Evolutionary conservation across 2,329 filamentous ascomycete species (phyloP).

Genomic region (Metarhizium sp.): DNA sequence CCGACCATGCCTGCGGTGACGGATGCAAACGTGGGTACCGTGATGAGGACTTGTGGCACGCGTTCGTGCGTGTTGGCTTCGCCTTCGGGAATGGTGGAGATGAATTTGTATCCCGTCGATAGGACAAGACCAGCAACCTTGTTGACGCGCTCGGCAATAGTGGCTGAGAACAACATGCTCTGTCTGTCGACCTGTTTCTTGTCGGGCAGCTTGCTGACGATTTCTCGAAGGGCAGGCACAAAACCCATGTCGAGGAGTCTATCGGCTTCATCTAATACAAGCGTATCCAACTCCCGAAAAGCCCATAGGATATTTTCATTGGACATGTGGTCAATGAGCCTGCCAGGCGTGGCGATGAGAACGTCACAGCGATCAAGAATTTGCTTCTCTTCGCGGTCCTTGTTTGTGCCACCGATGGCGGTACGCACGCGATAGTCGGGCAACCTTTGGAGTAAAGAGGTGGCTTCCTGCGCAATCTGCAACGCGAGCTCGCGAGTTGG

Average conservation of each 20-base stretch:
- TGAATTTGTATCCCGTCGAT: conserved; percentile 64
- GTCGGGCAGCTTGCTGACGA: conserved; percentile 60
- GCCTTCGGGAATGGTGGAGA: conserved; percentile 68
- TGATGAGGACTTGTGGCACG: conserved; percentile 64
- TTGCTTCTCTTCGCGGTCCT: conserved; percentile 59
- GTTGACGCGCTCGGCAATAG: conserved; percentile 70
- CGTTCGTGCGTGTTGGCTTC: conserved; percentile 68
- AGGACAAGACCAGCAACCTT: conserved; percentile 62
- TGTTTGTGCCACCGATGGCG: conserved; percentile 73
- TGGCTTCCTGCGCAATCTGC: conserved; percentile 64
- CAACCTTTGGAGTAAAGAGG: conserved; percentile 59
- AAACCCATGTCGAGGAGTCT: conserved; percentile 79
- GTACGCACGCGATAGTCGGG: conserved; percentile 68
- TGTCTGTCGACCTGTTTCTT: conserved; percentile 50
- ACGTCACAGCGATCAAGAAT: conserved; percentile 68
- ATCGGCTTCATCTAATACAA: conserved; percentile 79
- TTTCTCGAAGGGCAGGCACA: conserved; percentile 67
- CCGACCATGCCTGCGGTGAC: conserved; percentile 51
- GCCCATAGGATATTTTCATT: conserved; percentile 61
- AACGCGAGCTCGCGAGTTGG: conserved; percentile 63
- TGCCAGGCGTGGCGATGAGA: conserved; percentile 71
- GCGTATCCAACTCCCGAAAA: conserved; percentile 60
- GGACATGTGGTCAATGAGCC: conserved; percentile 68
- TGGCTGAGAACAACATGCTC: conserved; percentile 80
- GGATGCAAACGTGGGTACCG: conserved; percentile 60